phyloP scores from a whole-genome alignment of 257 asterid species.

The Solanum rostratum region DNA sequence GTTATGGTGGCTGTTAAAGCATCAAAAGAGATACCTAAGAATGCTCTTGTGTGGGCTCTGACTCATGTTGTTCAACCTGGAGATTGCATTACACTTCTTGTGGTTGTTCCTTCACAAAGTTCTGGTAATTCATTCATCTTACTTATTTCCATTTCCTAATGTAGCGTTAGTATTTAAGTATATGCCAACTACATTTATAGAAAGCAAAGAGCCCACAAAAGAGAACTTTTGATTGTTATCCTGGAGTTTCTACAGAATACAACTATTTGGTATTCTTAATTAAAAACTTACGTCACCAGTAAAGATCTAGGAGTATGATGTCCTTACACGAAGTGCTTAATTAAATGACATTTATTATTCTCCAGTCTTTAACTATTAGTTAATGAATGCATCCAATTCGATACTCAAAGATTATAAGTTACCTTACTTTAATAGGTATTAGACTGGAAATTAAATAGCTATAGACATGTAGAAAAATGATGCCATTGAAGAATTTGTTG shows the following conservation, averaged over 20 bases:
- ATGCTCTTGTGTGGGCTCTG: constrained; percentile 91
- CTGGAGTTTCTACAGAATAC: background rate
- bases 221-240: background rate
- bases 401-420: too few species aligned
- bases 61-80: constrained; percentile 99
- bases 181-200: background rate
- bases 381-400: too few species aligned
- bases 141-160: background rate
- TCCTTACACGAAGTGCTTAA: too few species aligned
- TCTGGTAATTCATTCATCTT: constrained; percentile 38
- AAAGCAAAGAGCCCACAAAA: background rate
- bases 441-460: too few species aligned
- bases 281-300: too few species aligned
- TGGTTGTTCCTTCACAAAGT: constrained; percentile 59
- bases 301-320: too few species aligned
- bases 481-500: too few species aligned
- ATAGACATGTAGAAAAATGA: too few species aligned
- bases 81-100: constrained; percentile 90
- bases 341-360: too few species aligned
- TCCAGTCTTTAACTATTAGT: too few species aligned
- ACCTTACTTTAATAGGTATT: too few species aligned
- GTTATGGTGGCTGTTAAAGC: constrained; percentile 97
- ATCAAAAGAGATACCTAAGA: constrained; percentile 86
- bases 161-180: background rate
- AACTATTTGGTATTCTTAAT: background rate